Evolutionary conservation across 129 eudicot species (phyloP).

Genomic region (Escallonia rubra): DNA sequence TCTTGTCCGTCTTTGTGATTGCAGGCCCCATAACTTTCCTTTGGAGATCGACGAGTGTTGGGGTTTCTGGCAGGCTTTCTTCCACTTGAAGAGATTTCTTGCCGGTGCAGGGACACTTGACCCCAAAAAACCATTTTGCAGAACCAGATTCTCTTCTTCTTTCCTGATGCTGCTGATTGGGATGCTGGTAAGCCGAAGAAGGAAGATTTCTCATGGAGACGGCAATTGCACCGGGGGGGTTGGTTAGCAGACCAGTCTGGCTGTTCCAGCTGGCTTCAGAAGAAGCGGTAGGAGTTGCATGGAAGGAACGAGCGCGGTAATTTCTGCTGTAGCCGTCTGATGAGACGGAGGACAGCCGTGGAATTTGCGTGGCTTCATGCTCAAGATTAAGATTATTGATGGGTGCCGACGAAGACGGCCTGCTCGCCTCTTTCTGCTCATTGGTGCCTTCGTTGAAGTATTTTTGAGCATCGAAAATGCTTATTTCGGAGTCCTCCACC

Average conservation of each 20-base stretch:
- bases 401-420: background rate
- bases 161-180: background rate
- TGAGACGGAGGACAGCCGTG: slow-evolving; percentile 44
- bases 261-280: slow-evolving; percentile 72
- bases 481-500: slow-evolving; percentile 42
- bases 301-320: slow-evolving; percentile 32
- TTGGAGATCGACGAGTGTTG: background rate
- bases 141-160: slow-evolving; percentile 2
- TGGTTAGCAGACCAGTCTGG: slow-evolving; percentile 48
- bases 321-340: slow-evolving; percentile 27
- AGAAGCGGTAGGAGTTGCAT: slow-evolving; percentile 59
- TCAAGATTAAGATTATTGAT: background rate
- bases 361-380: background rate
- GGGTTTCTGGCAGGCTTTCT: slow-evolving; percentile 7
- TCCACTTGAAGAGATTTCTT: slow-evolving; percentile 40
- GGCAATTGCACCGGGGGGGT: slow-evolving; percentile 34
- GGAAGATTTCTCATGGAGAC: slow-evolving; percentile 16
- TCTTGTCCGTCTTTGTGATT: too few relatives aligned
- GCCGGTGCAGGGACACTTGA: slow-evolving; percentile 45
- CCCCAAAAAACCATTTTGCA: slow-evolving; percentile 35
- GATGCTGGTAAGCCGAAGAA: background rate
- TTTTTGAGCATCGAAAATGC: slow-evolving; percentile 56
- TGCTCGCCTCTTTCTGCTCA: slow-evolving; percentile 13
- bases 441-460: slow-evolving; percentile 36
- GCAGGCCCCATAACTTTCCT: too few relatives aligned